These are phyloP conservation scores for Plicaturopsis crispa DNA, from an alignment of 768 basidiomycete species.

Conservation along the genomic window DNA sequence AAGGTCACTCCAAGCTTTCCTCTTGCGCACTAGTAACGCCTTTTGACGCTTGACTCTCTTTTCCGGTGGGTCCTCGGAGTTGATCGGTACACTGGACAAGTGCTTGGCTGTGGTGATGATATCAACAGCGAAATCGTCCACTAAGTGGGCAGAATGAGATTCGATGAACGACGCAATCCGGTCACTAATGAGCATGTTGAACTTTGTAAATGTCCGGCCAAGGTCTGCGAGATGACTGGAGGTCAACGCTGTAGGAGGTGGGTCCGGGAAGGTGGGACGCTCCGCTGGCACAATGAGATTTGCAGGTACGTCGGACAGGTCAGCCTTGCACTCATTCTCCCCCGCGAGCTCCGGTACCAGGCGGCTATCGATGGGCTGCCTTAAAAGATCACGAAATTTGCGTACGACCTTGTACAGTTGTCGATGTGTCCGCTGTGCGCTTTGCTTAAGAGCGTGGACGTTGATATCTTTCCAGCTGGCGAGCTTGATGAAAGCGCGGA, in stretches of 20 bases:
- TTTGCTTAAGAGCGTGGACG: conserved; percentile 86
- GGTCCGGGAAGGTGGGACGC: not conserved
- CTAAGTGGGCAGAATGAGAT: conserved; percentile 27
- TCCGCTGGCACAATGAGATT: not conserved
- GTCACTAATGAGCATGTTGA: conserved; percentile 32
- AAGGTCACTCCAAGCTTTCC: conserved; percentile 86
- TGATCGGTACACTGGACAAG: conserved; percentile 40
- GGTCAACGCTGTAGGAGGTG: not conserved
- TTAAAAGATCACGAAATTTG: conserved; percentile 87
- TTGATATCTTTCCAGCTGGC: conserved; percentile 99
- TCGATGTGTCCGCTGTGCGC: conserved; percentile 84
- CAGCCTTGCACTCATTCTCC: conserved; percentile 24
- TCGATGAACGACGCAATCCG: conserved; percentile 36
- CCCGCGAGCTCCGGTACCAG: conserved; percentile 29
- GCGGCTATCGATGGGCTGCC: conserved; percentile 51
- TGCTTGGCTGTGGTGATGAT: conserved; percentile 57
- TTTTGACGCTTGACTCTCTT: conserved; percentile 60
- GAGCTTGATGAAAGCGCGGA: conserved; percentile 81
- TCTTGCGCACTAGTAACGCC: conserved; percentile 71
- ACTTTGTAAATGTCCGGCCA: conserved; percentile 41
- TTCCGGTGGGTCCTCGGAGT: conserved; percentile 34
- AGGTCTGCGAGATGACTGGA: conserved; percentile 41
- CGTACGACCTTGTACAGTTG: conserved; percentile 86
- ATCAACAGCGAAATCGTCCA: conserved; percentile 51
- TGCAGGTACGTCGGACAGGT: not conserved